A percentile compares a stretch with the other conserved stretches of the same genome.
Conservation (phyloP, 2,329 filamentous ascomycete genomes). For the Verticillium dahliae region DNA sequence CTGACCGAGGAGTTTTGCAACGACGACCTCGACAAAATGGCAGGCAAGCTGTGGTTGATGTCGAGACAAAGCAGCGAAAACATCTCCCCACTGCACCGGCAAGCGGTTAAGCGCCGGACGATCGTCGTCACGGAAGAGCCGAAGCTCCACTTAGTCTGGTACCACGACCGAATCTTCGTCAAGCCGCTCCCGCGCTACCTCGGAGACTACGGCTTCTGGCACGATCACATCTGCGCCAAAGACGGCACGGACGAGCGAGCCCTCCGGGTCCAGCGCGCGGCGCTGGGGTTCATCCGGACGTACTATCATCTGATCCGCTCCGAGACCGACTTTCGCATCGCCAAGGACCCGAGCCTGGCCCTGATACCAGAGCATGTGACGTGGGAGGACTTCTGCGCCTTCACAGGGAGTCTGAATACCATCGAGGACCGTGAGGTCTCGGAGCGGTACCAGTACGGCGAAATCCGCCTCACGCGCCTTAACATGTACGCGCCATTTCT, state of each 20-base stretch:
- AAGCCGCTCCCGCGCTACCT: background rate
- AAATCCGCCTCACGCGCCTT: constrained; percentile 6
- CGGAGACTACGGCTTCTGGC: background rate
- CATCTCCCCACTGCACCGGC: background rate
- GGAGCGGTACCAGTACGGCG: constrained; percentile 9
- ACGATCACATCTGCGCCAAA: background rate
- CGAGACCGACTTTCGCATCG: constrained; percentile 27
- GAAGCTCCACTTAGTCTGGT: background rate
- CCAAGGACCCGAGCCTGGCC: constrained; percentile 5
- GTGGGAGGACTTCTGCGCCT: constrained; percentile 13
- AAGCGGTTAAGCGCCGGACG: background rate
- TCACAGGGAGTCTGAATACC: constrained; percentile 4
- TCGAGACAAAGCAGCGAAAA: background rate
- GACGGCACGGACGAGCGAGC: background rate
- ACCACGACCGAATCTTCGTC: background rate
- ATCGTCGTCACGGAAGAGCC: background rate
- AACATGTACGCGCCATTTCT: constrained; percentile 17
- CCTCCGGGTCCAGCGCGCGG: constrained; percentile 8
- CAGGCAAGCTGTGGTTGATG: constrained; percentile 4
- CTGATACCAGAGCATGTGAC: constrained; percentile 10
- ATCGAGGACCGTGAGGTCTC: constrained; percentile 11
- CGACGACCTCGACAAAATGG: constrained; percentile 5
- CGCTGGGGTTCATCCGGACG: constrained; percentile 24
- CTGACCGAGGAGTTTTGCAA: constrained; percentile 7
- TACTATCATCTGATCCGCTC: constrained; percentile 23